Percentiles rank a stretch among this genome's conserved stretches.
These are phyloP conservation scores for Chrysoporthe cubensis DNA, from an alignment of 2,329 filamentous ascomycete species.

Conservation along the genomic window DNA sequence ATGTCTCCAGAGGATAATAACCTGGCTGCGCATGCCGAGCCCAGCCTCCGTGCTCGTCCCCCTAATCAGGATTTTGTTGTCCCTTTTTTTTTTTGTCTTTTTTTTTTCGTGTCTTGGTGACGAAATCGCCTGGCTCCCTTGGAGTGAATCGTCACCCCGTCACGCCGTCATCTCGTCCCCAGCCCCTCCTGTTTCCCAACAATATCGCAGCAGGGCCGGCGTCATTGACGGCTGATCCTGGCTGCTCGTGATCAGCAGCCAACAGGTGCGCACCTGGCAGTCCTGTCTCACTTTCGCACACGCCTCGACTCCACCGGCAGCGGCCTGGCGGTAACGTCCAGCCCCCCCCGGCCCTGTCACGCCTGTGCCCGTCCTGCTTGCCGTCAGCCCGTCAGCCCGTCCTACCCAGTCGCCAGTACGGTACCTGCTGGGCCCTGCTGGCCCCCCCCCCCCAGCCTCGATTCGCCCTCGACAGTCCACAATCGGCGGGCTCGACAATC, in stretches of 20 bases:
- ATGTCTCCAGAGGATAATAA: not conserved
- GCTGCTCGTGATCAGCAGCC: not conserved
- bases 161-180: not conserved
- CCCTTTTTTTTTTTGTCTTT: not conserved
- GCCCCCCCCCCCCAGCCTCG: not conserved
- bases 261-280: not conserved
- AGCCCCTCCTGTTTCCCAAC: not conserved
- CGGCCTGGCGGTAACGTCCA: not conserved
- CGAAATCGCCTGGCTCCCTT: no score
- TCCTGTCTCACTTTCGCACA: conserved; percentile 1
- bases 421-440: not conserved
- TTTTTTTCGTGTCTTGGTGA: not conserved
- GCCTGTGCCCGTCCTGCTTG: not conserved
- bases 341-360: not conserved
- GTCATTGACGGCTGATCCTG: not conserved
- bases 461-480: conserved; percentile 5
- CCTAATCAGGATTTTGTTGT: not conserved
- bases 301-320: not conserved
- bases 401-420: no score
- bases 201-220: not conserved
- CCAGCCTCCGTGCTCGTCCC: not conserved
- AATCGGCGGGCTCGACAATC: conserved; percentile 1
- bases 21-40: not conserved
- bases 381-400: not conserved
- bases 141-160: no score